Base-by-base conservation (phyloP, 1,284 basidiomycete species). In the Puccinia polysora region DNA sequence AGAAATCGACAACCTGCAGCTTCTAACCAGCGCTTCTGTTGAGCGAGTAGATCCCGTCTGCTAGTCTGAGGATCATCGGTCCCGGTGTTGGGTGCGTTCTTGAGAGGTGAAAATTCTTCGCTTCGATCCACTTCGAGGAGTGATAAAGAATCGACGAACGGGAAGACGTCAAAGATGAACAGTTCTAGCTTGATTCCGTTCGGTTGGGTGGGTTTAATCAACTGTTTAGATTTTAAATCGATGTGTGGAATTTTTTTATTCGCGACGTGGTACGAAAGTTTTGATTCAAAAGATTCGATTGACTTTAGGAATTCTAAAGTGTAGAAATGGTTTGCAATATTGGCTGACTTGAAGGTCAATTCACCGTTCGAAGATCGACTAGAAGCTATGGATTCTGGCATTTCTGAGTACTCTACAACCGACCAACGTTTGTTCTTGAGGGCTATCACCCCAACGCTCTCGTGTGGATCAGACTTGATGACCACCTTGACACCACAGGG, bases 111-210 rank as follows among this genome's bases (percentile, higher is more conserved):
- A 78, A 99, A 99, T 81, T 98, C 95, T 74, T 95, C 90, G 74
- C 84, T 83, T 63, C 96, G 84, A 63, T 86, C 85, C 49, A 97
- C 92, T 80, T 97, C 94, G 79, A 97, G 83, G 36, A 97, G 90
- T 47, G 88, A 86, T 73, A 98, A 90, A 69, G 82, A 84, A 77
- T 87, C 82, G 55, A 91, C 90, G 82, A 87, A 93, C 5, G 96
- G 95, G 84, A 99, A 97, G 60, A 99, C 96, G 81, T 99, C 95
- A 78, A 98, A 99, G 63, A 99, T 89, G 82, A 98, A 99, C 81
- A 97, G 84, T 81, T 99, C 96, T 75, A 99, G 86, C 82, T 99
- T 99, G 90, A 98, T 96, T 73, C 96, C 96, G 81, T 98, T 98
- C n/a, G 92, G 90, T 78, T 87, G 87, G 71, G 81, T 81, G 4